Evolutionary conservation across 495 filamentous ascomycete genomes (phyloP), one percentile per base, ranked within the genome.

Genomic region (Lophium mytilinum): DNA sequence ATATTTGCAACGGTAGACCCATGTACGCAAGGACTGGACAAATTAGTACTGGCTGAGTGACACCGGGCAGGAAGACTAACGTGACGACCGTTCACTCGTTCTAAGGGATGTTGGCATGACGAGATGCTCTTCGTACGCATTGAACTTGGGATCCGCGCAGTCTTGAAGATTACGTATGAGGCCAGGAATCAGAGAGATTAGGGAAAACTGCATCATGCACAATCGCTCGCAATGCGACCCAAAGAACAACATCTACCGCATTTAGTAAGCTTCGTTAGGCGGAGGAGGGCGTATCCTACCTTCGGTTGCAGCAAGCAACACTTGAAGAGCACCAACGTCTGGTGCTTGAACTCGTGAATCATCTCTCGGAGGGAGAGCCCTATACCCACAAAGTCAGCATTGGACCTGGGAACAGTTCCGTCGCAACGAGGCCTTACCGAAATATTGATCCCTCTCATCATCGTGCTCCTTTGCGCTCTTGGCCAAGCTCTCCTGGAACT

Each of bases 171-270:
- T 84, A 55, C 89, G 80, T 58, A 97, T 80, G 30, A 98, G 79
- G 24, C 90, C 90, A 30, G 93, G 93, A 69, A 98, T 91, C 60
- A 98, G 74, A 35, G 93, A 96, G 50, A 98, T 83, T 5, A 98
- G 78, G 3, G 92, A 91, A 70, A 97, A 98, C 67, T 98, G 93
- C 69, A 95, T 90, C 89, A 97, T 92, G 80, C 93, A 98, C 50
- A 98, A 72, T 36, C 87, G 80, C 69, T 98, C 93, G 68, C 93
- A 97, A 55, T 91, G 83, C 10, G 90, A 87, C 41, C 93, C 94
- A 65, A 97, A 98, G 75, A 98, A 97, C 37, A 98, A 83, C 90
- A 97, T 98, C 92, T 96, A 64, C 58, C 15, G 63, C 52, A 33
- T 19, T 33, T 45, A 55, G 50, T 15, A n/a, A 33, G 37, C 1